Conservation (phyloP, 306 rosid species). For the Acacia crassicarpa region DNA sequence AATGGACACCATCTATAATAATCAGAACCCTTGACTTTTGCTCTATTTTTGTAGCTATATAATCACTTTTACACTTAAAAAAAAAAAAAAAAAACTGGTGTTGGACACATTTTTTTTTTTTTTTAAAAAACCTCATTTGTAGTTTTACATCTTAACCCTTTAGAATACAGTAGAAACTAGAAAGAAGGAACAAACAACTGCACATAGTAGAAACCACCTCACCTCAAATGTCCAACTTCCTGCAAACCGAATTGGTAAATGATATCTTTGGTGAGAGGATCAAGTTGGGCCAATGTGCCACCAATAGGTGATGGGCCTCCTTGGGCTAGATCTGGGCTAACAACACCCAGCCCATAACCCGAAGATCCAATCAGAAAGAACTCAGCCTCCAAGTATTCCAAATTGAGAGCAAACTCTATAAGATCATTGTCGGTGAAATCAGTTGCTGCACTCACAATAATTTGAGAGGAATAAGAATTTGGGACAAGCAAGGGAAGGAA, state of each 20-base stretch:
- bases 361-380: not conserved
- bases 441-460: not conserved
- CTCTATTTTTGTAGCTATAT: too few species aligned
- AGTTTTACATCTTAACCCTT: too few species aligned
- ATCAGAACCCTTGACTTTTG: too few species aligned
- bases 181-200: too few species aligned
- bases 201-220: not conserved
- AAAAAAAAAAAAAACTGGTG: too few species aligned
- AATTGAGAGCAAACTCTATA: not conserved
- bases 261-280: not conserved
- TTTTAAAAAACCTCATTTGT: too few species aligned
- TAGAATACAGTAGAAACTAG: too few species aligned
- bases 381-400: not conserved
- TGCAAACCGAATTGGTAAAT: not conserved
- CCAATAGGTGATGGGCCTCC: not conserved
- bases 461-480: not conserved
- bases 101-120: too few species aligned
- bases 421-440: not conserved
- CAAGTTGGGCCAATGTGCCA: not conserved
- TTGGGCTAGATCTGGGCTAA: not conserved
- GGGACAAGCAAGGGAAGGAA: not conserved
- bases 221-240: conserved; percentile 52
- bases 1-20: too few species aligned
- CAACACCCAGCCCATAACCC: not conserved
- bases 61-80: too few species aligned